Evolutionary conservation across 257 asterid genomes (phyloP).

Genomic region (Marsdenia floribunda): DNA sequence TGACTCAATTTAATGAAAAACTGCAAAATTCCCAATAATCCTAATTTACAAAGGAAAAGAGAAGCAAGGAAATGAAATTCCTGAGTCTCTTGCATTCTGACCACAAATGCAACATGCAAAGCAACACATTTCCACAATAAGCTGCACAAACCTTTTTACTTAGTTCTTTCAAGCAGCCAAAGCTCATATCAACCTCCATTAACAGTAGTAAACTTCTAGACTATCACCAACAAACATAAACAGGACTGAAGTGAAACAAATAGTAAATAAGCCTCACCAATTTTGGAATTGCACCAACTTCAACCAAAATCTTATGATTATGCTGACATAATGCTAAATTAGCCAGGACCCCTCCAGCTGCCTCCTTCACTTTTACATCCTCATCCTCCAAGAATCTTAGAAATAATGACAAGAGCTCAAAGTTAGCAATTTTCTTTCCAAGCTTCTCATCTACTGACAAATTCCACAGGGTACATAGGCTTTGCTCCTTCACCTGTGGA

Average conservation of each 20-base stretch:
- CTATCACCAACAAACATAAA: background rate
- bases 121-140: background rate
- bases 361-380: slow-evolving; percentile 58
- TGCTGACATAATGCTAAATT: slow-evolving; percentile 54
- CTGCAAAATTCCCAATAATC: background rate
- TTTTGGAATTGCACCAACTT: slow-evolving; percentile 69
- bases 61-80: slow-evolving; percentile 7
- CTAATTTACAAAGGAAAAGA: background rate
- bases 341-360: slow-evolving; percentile 70
- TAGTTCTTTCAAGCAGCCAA: background rate
- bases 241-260: slow-evolving; percentile 4
- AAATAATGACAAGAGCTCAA: slow-evolving; percentile 58
- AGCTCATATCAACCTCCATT: background rate
- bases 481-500: slow-evolving; percentile 83
- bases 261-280: slow-evolving; percentile 44
- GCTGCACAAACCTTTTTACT: background rate
- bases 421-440: slow-evolving; percentile 42
- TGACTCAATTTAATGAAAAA: background rate
- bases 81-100: background rate
- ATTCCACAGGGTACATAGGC: slow-evolving; percentile 65
- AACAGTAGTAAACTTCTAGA: background rate
- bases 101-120: slow-evolving; percentile 5
- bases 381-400: slow-evolving; percentile 67
- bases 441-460: slow-evolving; percentile 74
- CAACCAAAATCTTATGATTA: slow-evolving; percentile 66